Evolutionary conservation across 2,329 filamentous ascomycete species (phyloP).

Genomic region (Pezicula rhizophila): DNA sequence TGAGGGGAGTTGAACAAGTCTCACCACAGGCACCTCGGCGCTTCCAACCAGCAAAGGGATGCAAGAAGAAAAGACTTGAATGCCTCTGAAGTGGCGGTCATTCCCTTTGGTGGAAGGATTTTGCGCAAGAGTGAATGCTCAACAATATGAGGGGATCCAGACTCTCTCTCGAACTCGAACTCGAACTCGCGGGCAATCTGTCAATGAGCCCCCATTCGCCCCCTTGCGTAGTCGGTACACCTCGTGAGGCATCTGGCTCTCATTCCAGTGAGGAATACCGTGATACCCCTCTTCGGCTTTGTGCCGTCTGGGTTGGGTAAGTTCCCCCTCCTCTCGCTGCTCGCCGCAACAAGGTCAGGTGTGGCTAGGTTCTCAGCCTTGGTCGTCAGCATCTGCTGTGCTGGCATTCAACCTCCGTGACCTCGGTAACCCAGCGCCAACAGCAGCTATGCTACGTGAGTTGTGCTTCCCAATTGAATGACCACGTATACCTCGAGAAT

Average conservation of each 20-base stretch:
- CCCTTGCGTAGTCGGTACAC: background rate
- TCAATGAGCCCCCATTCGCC: background rate
- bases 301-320: background rate
- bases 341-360: conserved; percentile 2
- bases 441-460: too few relatives aligned
- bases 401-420: too few relatives aligned
- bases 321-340: background rate
- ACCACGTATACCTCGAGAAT: too few relatives aligned
- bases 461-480: too few relatives aligned
- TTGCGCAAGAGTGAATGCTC: background rate
- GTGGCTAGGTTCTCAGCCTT: background rate
- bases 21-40: background rate
- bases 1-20: too few relatives aligned
- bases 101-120: background rate
- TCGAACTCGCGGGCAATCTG: background rate
- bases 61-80: background rate
- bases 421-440: too few relatives aligned
- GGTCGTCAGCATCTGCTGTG: too few relatives aligned
- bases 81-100: background rate
- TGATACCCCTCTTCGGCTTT: background rate
- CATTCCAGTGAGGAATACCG: background rate
- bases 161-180: background rate
- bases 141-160: background rate
- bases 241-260: background rate
- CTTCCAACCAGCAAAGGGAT: background rate